Evolutionary conservation across 2,329 filamentous ascomycete genomes (phyloP).

Genomic region (Xylaria sp.): DNA sequence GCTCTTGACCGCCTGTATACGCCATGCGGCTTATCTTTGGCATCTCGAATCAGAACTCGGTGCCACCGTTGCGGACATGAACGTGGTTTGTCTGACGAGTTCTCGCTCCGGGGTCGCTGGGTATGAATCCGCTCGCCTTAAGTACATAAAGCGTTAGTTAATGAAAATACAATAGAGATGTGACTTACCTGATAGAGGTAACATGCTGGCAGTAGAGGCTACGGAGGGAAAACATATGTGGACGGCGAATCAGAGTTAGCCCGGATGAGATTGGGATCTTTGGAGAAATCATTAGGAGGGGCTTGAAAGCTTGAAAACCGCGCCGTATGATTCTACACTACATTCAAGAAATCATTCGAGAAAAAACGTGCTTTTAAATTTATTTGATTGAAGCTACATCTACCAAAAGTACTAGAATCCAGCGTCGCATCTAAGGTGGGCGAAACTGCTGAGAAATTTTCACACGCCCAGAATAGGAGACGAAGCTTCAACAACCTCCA

Average conservation of each 20-base stretch:
- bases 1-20: neutral
- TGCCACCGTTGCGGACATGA: neutral
- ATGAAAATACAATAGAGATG: neutral
- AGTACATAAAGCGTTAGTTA: neutral
- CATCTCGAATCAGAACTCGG: neutral
- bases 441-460: too few relatives aligned
- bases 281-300: neutral
- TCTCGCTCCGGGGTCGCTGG: neutral
- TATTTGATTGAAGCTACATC: neutral
- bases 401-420: neutral
- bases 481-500: neutral
- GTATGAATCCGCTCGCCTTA: neutral
- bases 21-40: neutral
- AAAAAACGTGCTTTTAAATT: neutral
- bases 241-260: neutral
- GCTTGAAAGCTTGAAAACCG: neutral
- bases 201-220: conserved; percentile 1
- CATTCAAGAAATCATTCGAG: too few relatives aligned
- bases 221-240: neutral
- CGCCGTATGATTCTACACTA: too few relatives aligned
- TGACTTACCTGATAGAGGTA: conserved; percentile 2
- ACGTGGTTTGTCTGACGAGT: neutral
- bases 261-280: neutral
- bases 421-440: neutral
- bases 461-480: neutral